Evolutionary conservation across 106 monocot genomes (phyloP), one percentile per base, ranked within the genome.

Genomic region (Vanilla planifolia): DNA sequence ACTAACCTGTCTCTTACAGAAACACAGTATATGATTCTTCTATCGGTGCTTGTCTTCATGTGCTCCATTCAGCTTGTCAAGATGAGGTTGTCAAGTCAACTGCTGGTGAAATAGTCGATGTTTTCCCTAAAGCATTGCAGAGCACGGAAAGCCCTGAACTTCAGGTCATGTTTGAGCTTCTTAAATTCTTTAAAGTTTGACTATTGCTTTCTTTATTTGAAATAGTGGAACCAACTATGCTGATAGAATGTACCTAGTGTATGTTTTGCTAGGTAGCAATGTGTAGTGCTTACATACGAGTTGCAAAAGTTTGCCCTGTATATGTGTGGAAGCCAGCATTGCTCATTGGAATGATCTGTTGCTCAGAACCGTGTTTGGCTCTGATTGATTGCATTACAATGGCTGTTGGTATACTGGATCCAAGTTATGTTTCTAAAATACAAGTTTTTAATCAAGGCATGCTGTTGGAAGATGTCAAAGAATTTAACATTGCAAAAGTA

Each of bases 31-130:
- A 98, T 63, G 96, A 98, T 68, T 79, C 82, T 42, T 77, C 79
- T 8, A 33, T 92, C 52, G 96, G 91, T 60, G 62, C 78, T 48
- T 98, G 96, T 67, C 74, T 98, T 60, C 87, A 85, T 72, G 79
- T 67, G 23, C 70, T 98, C 33, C 80, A 92, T 75, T 79, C 88
- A 40, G 51, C 71, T 47, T 88, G 84, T 77, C 69, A 64, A 23
- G 79, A 74, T 75, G 71, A 71, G 60, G 43, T 88, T 80, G 79
- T 98, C 42, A 56, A 75, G 67, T 77, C 84, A 40, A 98, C 91
- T 43, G 87, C 96, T 36, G 36, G 41, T 75, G 87, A 91, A 27
- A 78, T 98, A 63, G 65, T 91, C 28, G 19, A 53, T 62, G 64
- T 75, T 60, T 85, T 98, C 43, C 60, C 77, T 16, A 85, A 62